Base-by-base conservation (phyloP, 495 filamentous ascomycete species). In the Daldinia decipiens region DNA sequence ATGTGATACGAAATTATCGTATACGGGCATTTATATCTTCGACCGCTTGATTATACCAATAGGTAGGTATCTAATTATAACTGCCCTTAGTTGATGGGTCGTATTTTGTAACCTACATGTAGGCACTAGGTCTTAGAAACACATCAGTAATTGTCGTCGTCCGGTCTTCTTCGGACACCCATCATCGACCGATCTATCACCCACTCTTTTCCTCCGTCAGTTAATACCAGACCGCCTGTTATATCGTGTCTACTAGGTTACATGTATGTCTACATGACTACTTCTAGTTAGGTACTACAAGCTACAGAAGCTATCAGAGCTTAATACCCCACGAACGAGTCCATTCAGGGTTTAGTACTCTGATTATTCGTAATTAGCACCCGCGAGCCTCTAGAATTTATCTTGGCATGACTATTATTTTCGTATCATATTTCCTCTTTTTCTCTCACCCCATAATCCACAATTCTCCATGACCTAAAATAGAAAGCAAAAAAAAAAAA, bases 261-360 rank as follows among this genome's bases (percentile, higher is more conserved):
- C n/a, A n/a, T n/a, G n/a, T n/a, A n/a, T 19, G 40, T 45, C 17
- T 45, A 45, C 40, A 3, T 45, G 40, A 45, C 40, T 45, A 27
- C 26, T 3, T 2, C 21, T 29, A 70, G 67, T 55, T 55, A 70
- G 67, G 67, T 70, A 65, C 45, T 56, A 68, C 59, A 61, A 43
- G 47, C 8, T 60, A 55, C 11, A 40, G 55, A 27, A 27, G n/a
- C 29, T 36, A 32, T 31, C 9, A 17, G n/a, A 56, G 17, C n/a
- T 38, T 36, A 11, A 43, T 43, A 24, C 40, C 43, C 43, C 43
- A 47, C 24, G 19, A 12, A 21, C 19, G 19, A 47, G 43, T 47
- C 43, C 43, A 47, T 47, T 47, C 43, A 21, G 17, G 17, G 43
- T 47, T 12, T 47, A 47, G 43, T 47, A 47, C 43, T 47, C 4